Evolutionary conservation across 208 protist genomes (phyloP).

Genomic region (Wallacemonas sp.): DNA sequence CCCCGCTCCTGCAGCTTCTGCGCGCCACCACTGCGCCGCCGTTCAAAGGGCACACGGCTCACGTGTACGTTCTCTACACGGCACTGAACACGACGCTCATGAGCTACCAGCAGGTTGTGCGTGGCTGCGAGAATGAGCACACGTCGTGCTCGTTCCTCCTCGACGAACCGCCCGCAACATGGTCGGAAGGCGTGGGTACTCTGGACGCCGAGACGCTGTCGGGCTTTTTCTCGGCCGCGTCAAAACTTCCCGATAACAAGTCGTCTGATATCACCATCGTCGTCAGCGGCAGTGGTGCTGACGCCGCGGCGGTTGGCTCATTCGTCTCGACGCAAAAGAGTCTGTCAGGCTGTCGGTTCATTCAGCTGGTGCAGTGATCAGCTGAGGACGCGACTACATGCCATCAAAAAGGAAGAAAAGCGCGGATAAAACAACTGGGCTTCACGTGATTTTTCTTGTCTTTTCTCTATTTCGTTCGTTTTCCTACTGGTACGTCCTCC

Average conservation of each 20-base stretch:
- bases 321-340: background rate
- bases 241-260: background rate
- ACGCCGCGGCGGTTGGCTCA: background rate
- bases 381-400: background rate
- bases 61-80: constrained; percentile 10
- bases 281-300: constrained; percentile 1
- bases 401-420: no score
- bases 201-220: constrained; percentile 7
- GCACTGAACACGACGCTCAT: constrained; percentile 3
- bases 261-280: background rate
- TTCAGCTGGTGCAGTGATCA: background rate
- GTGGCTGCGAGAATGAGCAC: background rate
- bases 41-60: background rate
- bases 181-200: constrained; percentile 17
- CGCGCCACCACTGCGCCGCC: constrained; percentile 4
- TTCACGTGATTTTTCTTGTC: no score
- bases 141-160: constrained; percentile 11
- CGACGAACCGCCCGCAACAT: constrained; percentile 16
- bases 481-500: no score
- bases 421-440: no score
- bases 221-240: background rate
- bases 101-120: constrained; percentile 13
- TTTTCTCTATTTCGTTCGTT: no score
- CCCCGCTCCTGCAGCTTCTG: constrained; percentile 27
- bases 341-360: background rate